Conservation (phyloP, 257 asterid genomes). For the Anisodus tanguticus region DNA sequence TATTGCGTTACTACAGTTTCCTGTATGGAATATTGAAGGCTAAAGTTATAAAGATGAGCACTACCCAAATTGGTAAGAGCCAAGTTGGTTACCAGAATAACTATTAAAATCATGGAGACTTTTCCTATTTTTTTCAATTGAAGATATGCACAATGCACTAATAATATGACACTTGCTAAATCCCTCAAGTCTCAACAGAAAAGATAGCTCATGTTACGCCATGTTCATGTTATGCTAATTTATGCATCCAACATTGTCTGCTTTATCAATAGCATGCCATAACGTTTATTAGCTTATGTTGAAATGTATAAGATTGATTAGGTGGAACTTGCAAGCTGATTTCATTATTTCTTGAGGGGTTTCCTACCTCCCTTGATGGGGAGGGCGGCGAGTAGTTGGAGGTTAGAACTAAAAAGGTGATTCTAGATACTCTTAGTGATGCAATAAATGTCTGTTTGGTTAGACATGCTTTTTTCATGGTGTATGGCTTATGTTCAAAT, state of each 20-base stretch:
- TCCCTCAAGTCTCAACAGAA: neutral
- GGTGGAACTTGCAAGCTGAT: neutral
- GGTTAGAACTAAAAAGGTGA: neutral
- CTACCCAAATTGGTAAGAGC: neutral
- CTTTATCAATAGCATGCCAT: neutral
- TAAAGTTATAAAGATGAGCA: neutral
- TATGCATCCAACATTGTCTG: neutral
- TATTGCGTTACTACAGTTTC: neutral
- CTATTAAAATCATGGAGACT: neutral
- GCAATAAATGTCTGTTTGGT: neutral
- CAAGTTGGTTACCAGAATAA: neutral
- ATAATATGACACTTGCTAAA: neutral
- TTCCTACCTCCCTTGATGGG: neutral
- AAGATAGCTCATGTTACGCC: neutral
- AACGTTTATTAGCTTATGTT: neutral
- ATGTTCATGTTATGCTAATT: neutral
- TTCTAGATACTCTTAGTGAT: neutral
- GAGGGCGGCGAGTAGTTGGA: neutral
- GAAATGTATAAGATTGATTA: neutral
- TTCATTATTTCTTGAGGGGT: neutral
- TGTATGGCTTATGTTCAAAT: neutral
- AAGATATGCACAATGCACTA: neutral
- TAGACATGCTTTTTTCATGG: neutral
- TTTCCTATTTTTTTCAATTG: neutral
- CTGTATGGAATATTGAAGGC: neutral